Percentiles rank a stretch among this genome's conserved stretches.
Conservation (phyloP, 768 basidiomycete genomes). For the Suillus paluster region DNA sequence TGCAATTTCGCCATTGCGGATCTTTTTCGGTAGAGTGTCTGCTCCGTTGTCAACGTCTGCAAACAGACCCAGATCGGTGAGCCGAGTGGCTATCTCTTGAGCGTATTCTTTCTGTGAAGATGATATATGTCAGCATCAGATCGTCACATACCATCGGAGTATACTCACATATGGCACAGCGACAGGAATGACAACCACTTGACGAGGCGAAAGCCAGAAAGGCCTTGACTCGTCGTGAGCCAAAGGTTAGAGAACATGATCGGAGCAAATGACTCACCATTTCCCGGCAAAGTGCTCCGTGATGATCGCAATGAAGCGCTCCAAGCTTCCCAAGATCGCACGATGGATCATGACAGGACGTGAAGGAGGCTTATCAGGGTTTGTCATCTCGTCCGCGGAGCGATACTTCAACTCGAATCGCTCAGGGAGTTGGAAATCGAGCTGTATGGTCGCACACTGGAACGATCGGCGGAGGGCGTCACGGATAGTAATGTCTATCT, state of each 20-base stretch:
- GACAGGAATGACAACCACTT: conserved; percentile 93
- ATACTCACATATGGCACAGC: conserved; percentile 82
- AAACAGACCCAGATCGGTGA: conserved; percentile 74
- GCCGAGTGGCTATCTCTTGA: conserved; percentile 69
- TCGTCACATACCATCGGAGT: neutral
- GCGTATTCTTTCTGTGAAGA: conserved; percentile 84
- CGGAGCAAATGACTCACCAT: conserved; percentile 60
- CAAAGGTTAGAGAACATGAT: neutral
- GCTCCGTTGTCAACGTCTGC: conserved; percentile 92
- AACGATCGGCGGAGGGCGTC: conserved; percentile 92
- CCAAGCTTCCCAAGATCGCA: conserved; percentile 91
- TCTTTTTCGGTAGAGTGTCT: conserved; percentile 95
- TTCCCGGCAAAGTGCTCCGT: conserved; percentile 98
- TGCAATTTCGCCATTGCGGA: conserved; percentile 94
- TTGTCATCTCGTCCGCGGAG: conserved; percentile 62
- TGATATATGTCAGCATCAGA: conserved; percentile 12
- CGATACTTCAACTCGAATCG: conserved; percentile 96
- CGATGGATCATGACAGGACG: conserved; percentile 98
- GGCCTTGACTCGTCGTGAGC: conserved; percentile 58
- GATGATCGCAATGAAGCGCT: conserved; percentile 95
- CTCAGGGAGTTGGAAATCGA: conserved; percentile 98
- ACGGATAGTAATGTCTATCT: conserved; percentile 96
- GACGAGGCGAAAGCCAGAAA: conserved; percentile 98
- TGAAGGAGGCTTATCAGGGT: conserved; percentile 55
- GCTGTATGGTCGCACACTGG: conserved; percentile 98